These are phyloP conservation scores for Vaccinium corymbosum DNA, from an alignment of 148 eudicot genomes.

Conservation along the genomic window DNA sequence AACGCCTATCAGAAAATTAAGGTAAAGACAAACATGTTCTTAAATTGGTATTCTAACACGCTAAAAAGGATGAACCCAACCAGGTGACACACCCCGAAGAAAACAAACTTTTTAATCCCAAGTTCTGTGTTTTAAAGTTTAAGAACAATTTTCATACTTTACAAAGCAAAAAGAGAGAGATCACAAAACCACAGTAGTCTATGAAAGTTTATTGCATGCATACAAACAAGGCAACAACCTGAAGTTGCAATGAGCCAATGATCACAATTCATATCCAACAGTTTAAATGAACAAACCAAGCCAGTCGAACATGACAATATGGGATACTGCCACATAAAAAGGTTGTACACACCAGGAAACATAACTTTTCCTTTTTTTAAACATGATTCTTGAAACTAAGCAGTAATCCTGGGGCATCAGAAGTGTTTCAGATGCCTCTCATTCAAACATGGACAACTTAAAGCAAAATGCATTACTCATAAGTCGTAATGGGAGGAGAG, in stretches of 20 bases:
- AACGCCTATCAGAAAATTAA: not conserved
- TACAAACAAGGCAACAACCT: not conserved
- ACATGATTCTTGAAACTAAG: not conserved
- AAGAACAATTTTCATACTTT: not conserved
- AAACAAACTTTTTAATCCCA: not conserved
- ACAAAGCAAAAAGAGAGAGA: not conserved
- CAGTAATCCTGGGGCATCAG: not conserved
- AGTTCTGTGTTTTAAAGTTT: not conserved
- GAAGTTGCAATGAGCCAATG: not conserved
- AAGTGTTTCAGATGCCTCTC: not conserved
- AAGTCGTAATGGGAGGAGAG: not conserved
- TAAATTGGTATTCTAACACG: not conserved
- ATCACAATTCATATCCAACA: not conserved
- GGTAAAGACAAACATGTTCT: not conserved
- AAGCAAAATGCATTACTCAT: not conserved
- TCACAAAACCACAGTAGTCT: not conserved
- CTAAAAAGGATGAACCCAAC: not conserved
- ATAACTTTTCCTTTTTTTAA: not conserved
- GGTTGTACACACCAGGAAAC: not conserved
- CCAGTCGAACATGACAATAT: not conserved
- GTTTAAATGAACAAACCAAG: not conserved
- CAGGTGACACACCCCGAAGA: not conserved
- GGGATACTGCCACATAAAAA: not conserved
- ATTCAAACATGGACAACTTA: conserved; percentile 21
- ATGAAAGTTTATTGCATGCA: not conserved